Evolutionary conservation across 2,329 filamentous ascomycete genomes (phyloP), one percentile per base, ranked within the genome.

Genomic region (Capronia americana): DNA sequence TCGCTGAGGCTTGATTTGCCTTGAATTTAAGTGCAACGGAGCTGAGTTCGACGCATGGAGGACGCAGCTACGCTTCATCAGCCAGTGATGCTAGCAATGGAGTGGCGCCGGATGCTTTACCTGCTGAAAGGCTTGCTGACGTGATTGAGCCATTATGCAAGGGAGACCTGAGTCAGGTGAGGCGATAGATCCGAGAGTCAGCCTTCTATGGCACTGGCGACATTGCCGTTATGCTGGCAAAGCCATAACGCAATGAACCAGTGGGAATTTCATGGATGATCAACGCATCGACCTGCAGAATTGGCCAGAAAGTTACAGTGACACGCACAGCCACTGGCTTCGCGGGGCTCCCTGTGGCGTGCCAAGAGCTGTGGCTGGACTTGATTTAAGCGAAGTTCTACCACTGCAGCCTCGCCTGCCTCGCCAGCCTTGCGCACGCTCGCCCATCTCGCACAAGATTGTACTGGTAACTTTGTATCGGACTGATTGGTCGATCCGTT

Each of bases 41-140:
- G 68, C 85, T 85, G 41, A 89, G 80, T 53, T 84, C 81, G 38
- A 89, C 83, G 72, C 87, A 89, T 63, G 80, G 79, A 57, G 83
- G 80, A 70, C 87, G 88, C 63, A 90, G 79, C 84, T 77, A 66
- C 77, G 73, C 28, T 55, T 24, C 11, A 20, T 55, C 53, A 55
- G 53, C 17, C 4, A n/a, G 38, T 7, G 53, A 7, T 26, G 10
- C 10, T 23, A 24, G 8, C 10, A 26, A 12, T 26, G 48, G 20
- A 26, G 23, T 23, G 48, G 48, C 48, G 6, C 10, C 8, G 48
- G 20, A 28, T 12, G 8, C 53, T 59, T 41, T 74, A 81, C 80
- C 75, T 77, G 76, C 64, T 74, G 75, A 68, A 82, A 82, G 34
- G 77, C 74, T 73, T 80, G 75, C 65, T 82, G 79, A 53, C 77